Evolutionary conservation across 1,284 basidiomycete species (phyloP).

Genomic region (Boletus semigastroideus): DNA sequence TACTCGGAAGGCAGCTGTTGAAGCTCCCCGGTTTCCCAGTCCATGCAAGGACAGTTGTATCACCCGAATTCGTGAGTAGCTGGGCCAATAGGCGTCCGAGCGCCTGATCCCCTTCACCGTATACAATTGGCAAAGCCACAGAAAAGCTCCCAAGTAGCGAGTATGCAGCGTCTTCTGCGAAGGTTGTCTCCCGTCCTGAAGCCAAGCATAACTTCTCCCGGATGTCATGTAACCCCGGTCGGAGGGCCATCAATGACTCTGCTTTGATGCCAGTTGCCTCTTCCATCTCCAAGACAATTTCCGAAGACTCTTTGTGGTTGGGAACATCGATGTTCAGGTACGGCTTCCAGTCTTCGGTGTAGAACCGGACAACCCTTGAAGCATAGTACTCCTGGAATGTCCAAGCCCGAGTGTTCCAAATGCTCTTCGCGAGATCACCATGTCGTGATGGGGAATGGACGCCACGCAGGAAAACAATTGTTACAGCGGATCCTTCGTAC

Average conservation of each 20-base stretch:
- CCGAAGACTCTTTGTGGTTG: conserved; percentile 1
- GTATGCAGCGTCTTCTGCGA: not conserved
- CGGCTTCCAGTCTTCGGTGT: conserved; percentile 1
- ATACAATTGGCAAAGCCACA: not conserved
- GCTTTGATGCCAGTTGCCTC: not conserved
- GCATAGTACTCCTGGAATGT: conserved; percentile 16
- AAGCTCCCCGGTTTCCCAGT: not conserved
- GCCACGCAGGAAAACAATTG: conserved; percentile 4
- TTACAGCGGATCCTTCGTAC: conserved; percentile 5
- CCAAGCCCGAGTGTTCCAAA: conserved; percentile 12
- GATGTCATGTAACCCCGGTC: not conserved
- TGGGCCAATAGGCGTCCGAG: not conserved
- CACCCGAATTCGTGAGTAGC: not conserved
- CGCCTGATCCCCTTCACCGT: not conserved
- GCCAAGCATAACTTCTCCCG: not conserved
- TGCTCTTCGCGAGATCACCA: conserved; percentile 1
- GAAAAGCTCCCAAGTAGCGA: not conserved
- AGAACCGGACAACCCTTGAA: conserved; percentile 1
- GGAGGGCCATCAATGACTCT: not conserved
- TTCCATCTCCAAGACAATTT: conserved; percentile 4
- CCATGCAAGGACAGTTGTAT: conserved; percentile 1
- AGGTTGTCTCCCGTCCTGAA: not conserved
- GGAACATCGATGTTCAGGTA: not conserved
- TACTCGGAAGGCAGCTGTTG: not conserved
- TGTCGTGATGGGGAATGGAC: not conserved